Evolutionary conservation across 805 yeast species (phyloP).

Genomic region (Vanderwaltozyma yarrowii): DNA sequence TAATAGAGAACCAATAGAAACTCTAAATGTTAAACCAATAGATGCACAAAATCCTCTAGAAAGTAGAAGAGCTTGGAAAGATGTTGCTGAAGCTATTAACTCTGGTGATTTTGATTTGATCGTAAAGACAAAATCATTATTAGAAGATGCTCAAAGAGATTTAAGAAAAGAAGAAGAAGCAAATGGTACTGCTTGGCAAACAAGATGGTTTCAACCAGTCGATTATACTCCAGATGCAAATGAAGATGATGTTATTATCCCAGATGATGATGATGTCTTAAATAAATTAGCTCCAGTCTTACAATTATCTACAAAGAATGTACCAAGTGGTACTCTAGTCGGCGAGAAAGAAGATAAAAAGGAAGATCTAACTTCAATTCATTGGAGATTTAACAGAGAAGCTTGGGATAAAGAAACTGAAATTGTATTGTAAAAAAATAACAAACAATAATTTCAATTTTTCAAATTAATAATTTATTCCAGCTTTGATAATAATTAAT

Average conservation of each 20-base stretch:
- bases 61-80: slow-evolving; percentile 84
- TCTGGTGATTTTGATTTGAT: slow-evolving; percentile 69
- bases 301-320: slow-evolving; percentile 50
- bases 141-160: slow-evolving; percentile 84
- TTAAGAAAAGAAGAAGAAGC: slow-evolving; percentile 65
- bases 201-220: slow-evolving; percentile 67
- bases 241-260: slow-evolving; percentile 19
- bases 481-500: not conserved
- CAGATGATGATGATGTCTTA: slow-evolving; percentile 31
- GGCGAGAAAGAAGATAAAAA: slow-evolving; percentile 47
- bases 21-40: slow-evolving; percentile 65
- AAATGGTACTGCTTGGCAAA: slow-evolving; percentile 59
- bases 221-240: slow-evolving; percentile 30
- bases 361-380: slow-evolving; percentile 37
- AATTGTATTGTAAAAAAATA: slow-evolving; percentile 29
- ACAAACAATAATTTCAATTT: not conserved
- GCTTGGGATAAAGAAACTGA: slow-evolving; percentile 55
- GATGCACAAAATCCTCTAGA: slow-evolving; percentile 76
- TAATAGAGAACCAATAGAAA: slow-evolving; percentile 40
- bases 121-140: slow-evolving; percentile 60
- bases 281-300: slow-evolving; percentile 38
- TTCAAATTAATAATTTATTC: not conserved
- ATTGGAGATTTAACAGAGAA: slow-evolving; percentile 61
- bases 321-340: slow-evolving; percentile 54
- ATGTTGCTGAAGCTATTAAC: slow-evolving; percentile 81